Conservation (phyloP, 73 alveolate genomes). For the Symbiodinium natans region DNA sequence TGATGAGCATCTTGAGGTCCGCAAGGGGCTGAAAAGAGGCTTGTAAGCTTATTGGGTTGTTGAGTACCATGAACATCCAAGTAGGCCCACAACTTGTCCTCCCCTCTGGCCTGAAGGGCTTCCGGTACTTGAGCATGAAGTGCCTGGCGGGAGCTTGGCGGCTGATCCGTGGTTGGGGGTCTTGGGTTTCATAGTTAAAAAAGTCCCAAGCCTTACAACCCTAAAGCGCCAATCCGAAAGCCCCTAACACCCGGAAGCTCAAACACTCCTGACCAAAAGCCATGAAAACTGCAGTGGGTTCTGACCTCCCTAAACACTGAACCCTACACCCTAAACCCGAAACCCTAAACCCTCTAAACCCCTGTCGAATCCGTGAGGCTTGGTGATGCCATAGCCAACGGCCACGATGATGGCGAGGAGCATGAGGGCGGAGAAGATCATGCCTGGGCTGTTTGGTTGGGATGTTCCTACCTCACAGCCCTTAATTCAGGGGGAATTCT, state of each 20-base stretch:
- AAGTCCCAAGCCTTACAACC: no score
- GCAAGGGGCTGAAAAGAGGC: no score
- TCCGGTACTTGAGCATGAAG: slow-evolving; percentile 55
- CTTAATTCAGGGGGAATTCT: no score
- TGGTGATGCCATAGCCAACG: slow-evolving; percentile 36
- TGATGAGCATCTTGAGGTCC: no score
- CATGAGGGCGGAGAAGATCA: slow-evolving; percentile 82
- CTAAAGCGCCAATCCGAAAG: no score
- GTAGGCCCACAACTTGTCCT: no score
- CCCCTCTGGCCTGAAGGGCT: slow-evolving; percentile 86
- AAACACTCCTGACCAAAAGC: neutral
- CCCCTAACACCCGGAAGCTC: neutral
- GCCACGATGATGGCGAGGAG: slow-evolving; percentile 44
- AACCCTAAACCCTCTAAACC: neutral
- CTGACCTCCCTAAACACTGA: neutral
- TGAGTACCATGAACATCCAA: no score
- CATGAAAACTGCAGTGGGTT: no score
- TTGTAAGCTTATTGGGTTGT: no score
- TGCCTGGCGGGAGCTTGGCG: no score
- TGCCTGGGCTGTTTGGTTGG: neutral
- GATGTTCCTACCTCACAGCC: no score
- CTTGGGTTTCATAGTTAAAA: neutral
- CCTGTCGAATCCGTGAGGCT: neutral
- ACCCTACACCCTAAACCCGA: neutral
- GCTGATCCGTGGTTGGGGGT: no score